Evolutionary conservation across 2,329 filamentous ascomycete genomes (phyloP).

Genomic region (Xylaria sp.): DNA sequence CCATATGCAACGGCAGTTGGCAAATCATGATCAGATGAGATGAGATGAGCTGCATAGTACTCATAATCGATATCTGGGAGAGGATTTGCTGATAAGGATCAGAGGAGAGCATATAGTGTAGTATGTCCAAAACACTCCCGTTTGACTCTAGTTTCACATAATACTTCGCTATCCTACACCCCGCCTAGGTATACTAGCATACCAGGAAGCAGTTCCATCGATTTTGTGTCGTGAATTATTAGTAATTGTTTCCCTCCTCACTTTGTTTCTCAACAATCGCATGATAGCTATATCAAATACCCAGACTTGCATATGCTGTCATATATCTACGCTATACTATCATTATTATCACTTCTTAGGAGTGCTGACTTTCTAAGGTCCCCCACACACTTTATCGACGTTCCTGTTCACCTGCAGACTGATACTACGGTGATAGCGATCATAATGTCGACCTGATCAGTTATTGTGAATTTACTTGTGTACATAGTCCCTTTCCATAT

Average conservation of each 20-base stretch:
- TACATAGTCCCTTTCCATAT: conserved; percentile 9
- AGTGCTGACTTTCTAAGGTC: conserved; percentile 14
- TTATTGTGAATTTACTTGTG: conserved; percentile 2
- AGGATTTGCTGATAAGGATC: neutral
- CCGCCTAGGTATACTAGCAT: conserved; percentile 4
- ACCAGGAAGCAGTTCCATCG: conserved; percentile 3
- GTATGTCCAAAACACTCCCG: conserved; percentile 29
- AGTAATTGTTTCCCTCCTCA: conserved; percentile 8
- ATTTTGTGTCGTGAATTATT: neutral
- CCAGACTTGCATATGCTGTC: conserved; percentile 13
- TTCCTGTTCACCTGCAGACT: conserved; percentile 17
- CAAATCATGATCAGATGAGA: conserved; percentile 26
- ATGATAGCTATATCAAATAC: conserved; percentile 15
- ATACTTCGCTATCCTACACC: conserved; percentile 14
- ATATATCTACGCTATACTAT: neutral
- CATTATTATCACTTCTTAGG: neutral
- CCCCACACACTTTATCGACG: conserved; percentile 14
- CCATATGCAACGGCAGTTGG: conserved; percentile 32
- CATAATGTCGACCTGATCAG: conserved; percentile 17
- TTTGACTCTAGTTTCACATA: conserved; percentile 25
- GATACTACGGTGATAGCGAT: conserved; percentile 32
- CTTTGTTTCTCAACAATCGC: conserved; percentile 12
- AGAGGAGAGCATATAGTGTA: conserved; percentile 8
- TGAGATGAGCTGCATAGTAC: conserved; percentile 25
- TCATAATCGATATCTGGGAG: conserved; percentile 16